Conservation (phyloP, 768 basidiomycete species). For the Tulasnella sp. region DNA sequence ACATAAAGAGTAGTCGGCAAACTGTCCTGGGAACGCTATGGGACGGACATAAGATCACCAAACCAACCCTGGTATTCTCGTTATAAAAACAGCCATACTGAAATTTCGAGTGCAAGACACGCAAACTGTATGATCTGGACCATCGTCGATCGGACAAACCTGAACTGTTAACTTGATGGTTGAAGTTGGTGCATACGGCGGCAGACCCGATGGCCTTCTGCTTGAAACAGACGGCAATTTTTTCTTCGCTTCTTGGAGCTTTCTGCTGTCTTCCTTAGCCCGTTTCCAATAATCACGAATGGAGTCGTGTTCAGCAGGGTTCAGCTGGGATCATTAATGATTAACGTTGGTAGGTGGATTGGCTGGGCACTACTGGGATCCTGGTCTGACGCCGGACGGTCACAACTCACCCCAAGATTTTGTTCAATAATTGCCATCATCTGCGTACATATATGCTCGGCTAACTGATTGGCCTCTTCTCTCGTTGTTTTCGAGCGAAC, state of each 20-base stretch:
- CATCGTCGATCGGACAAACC: background rate
- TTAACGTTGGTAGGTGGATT: too few species aligned
- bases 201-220: background rate
- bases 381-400: background rate
- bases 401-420: background rate
- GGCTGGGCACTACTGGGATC: too few species aligned
- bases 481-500: background rate
- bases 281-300: background rate
- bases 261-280: background rate
- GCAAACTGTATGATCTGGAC: background rate
- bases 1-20: background rate
- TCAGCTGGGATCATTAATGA: background rate
- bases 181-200: background rate
- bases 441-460: background rate
- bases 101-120: background rate
- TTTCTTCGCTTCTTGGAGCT: background rate
- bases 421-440: background rate
- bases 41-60: background rate
- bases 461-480: background rate
- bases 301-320: background rate
- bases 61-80: background rate
- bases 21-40: background rate
- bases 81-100: background rate
- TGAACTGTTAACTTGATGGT: background rate
- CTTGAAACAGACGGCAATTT: background rate